These are phyloP conservation scores for Pyrenula massariospora DNA, from an alignment of 495 filamentous ascomycete species.

Conservation along the genomic window DNA sequence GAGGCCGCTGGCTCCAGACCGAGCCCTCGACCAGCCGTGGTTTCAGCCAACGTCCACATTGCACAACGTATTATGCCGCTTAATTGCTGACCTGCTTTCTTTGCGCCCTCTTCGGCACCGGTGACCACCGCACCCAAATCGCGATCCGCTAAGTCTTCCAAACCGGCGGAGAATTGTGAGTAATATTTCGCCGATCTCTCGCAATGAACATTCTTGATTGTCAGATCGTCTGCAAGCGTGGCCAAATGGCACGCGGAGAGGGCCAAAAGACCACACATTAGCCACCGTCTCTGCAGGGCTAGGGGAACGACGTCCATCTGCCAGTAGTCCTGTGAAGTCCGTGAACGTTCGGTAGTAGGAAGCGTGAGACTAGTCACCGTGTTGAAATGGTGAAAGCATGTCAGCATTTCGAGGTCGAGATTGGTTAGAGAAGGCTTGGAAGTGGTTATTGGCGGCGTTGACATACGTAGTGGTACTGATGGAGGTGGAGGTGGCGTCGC, in stretches of 20 bases:
- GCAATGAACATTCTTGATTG: background rate
- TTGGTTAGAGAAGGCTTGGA: slow-evolving; percentile 2
- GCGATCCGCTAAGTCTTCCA: background rate
- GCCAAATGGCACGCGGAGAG: slow-evolving; percentile 17
- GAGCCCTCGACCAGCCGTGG: background rate
- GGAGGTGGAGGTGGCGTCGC: background rate
- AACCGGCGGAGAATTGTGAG: background rate
- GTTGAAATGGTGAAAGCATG: slow-evolving; percentile 25
- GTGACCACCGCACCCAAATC: background rate
- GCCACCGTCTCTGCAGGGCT: slow-evolving; percentile 14
- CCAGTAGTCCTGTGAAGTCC: slow-evolving; percentile 7
- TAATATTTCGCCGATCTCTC: background rate
- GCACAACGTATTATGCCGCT: slow-evolving; percentile 7
- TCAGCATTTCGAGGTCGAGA: slow-evolving; percentile 18
- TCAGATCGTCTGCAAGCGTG: slow-evolving; percentile 6
- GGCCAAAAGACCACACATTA: slow-evolving; percentile 18
- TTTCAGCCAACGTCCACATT: slow-evolving; percentile 5
- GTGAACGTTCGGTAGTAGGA: slow-evolving; percentile 8
- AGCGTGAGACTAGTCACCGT: slow-evolving; percentile 20
- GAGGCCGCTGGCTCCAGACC: background rate
- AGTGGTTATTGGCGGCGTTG: background rate
- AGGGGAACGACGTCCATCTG: slow-evolving; percentile 13
- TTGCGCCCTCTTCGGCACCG: slow-evolving; percentile 3
- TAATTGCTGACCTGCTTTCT: slow-evolving; percentile 7
- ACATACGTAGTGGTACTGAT: background rate